Evolutionary conservation across 2,329 filamentous ascomycete genomes (phyloP).

Genomic region (Chalaropsis ovoidea): DNA sequence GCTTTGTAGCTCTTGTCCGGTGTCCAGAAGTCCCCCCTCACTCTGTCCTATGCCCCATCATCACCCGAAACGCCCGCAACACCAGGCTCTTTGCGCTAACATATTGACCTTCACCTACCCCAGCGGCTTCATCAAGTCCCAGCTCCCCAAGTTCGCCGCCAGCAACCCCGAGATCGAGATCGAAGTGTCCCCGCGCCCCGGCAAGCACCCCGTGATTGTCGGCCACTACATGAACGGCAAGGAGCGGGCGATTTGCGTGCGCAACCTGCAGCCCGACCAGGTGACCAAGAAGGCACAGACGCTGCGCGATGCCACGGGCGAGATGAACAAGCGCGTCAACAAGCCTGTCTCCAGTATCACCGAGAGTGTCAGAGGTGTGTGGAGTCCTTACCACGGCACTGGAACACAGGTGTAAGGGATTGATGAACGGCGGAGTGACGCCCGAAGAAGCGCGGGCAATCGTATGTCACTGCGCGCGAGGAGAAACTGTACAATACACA

Average conservation of each 20-base stretch:
- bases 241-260: slow-evolving; percentile 76
- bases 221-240: slow-evolving; percentile 89
- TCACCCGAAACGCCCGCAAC: neutral
- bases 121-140: slow-evolving; percentile 71
- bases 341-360: slow-evolving; percentile 57
- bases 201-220: slow-evolving; percentile 77
- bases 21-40: neutral
- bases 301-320: slow-evolving; percentile 62
- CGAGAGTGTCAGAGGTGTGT: slow-evolving; percentile 57
- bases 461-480: neutral
- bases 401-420: slow-evolving; percentile 42
- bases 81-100: slow-evolving; percentile 29
- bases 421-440: neutral
- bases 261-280: slow-evolving; percentile 70
- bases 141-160: slow-evolving; percentile 66
- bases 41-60: neutral
- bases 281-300: slow-evolving; percentile 70
- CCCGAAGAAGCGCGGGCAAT: neutral
- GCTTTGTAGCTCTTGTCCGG: neutral
- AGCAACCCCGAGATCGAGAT: slow-evolving; percentile 84
- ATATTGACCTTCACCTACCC: neutral
- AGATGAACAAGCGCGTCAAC: slow-evolving; percentile 55
- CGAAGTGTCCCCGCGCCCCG: slow-evolving; percentile 78
- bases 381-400: slow-evolving; percentile 59
- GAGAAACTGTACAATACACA: slow-evolving; percentile 20